A percentile compares a stretch with the other conserved stretches of the same genome.
These are phyloP conservation scores for Infundibulicybe gibba DNA, from an alignment of 768 basidiomycete species.

Conservation along the genomic window DNA sequence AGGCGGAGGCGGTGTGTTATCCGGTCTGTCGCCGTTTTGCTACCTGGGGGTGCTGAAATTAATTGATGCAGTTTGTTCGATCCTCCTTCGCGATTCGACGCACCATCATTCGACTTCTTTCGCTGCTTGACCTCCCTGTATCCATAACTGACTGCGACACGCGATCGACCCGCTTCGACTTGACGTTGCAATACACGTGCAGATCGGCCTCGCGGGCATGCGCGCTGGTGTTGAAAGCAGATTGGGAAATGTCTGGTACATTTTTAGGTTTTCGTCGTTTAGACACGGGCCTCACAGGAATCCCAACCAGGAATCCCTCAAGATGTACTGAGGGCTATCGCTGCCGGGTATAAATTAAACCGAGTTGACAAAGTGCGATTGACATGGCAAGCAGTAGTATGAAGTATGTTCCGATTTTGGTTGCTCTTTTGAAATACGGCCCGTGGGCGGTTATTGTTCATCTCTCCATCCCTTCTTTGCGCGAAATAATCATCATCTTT, in stretches of 20 bases:
- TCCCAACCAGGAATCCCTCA: conserved; percentile 84
- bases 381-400: conserved; percentile 94
- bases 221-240: conserved; percentile 88
- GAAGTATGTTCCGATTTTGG: conserved; percentile 70
- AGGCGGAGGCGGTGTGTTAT: too few species aligned
- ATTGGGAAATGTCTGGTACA: conserved; percentile 87
- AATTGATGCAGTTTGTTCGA: conserved; percentile 55
- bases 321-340: conserved; percentile 85
- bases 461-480: conserved; percentile 94
- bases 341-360: conserved; percentile 86
- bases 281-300: too few species aligned
- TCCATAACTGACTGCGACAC: conserved; percentile 87
- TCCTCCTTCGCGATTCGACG: conserved; percentile 88
- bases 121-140: conserved; percentile 90
- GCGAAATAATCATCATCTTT: conserved; percentile 92
- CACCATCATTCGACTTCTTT: conserved; percentile 93
- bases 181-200: conserved; percentile 97
- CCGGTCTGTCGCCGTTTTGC: conserved; percentile 1
- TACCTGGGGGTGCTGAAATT: conserved; percentile 1
- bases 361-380: conserved; percentile 93
- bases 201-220: conserved; percentile 94
- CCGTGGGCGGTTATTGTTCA: conserved; percentile 51
- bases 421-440: neutral
- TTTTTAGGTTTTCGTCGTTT: too few species aligned
- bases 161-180: conserved; percentile 97